phyloP scores from a whole-genome alignment of 495 filamentous ascomycete species.

The Aspergillus haitiensis region DNA sequence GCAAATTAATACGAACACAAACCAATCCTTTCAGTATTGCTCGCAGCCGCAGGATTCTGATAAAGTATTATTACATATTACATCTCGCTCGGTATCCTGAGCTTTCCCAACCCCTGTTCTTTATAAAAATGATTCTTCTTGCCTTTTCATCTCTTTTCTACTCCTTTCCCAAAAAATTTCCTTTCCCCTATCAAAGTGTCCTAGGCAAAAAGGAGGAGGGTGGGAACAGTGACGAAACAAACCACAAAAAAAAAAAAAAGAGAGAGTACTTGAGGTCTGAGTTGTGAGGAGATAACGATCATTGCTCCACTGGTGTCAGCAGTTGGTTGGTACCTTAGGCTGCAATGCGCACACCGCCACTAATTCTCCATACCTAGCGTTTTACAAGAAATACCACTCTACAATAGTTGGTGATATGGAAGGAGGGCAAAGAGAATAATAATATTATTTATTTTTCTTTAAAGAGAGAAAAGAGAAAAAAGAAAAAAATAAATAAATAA shows the following conservation, averaged over 20 bases:
- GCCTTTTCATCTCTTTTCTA: not conserved
- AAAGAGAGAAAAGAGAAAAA: too few species aligned
- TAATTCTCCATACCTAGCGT: constrained; percentile 3
- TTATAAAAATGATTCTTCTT: not conserved
- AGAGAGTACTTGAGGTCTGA: not conserved
- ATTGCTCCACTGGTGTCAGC: constrained; percentile 5
- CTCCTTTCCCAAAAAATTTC: not conserved
- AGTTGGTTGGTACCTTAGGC: constrained; percentile 25
- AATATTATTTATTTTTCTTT: too few species aligned
- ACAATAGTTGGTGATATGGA: not conserved
- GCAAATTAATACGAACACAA: too few species aligned
- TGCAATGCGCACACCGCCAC: constrained; percentile 22
- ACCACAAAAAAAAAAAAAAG: not conserved
- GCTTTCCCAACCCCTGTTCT: not conserved
- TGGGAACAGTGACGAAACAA: too few species aligned
- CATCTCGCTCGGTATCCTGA: not conserved
- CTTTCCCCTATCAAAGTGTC: not conserved
- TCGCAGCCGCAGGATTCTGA: not conserved
- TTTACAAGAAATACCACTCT: constrained; percentile 3
- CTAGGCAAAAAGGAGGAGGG: not conserved
- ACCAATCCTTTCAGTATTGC: too few species aligned
- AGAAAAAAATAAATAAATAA: not conserved
- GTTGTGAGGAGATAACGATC: constrained; percentile 2
- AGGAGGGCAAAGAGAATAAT: not conserved
- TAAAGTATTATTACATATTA: not conserved